Evolutionary conservation across 345 rosid species (phyloP).

Genomic region (Populus nigra): DNA sequence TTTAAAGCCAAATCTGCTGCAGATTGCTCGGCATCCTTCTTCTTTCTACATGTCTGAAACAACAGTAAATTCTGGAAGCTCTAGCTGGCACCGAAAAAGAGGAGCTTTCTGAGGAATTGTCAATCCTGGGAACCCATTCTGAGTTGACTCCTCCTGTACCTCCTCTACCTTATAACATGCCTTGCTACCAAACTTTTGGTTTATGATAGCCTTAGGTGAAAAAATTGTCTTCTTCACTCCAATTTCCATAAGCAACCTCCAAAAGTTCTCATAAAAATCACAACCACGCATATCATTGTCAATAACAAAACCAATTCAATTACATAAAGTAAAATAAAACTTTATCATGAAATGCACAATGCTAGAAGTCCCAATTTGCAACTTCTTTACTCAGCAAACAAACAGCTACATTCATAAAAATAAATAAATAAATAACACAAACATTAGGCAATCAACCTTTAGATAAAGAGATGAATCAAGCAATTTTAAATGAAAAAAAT

Average conservation of each 20-base stretch:
- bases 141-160: conserved; percentile 49
- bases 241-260: conserved; percentile 32
- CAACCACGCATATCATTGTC: no score
- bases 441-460: no score
- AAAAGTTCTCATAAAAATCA: no score
- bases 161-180: conserved; percentile 66
- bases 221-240: conserved; percentile 38
- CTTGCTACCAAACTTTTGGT: conserved; percentile 64
- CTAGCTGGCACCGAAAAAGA: conserved; percentile 68
- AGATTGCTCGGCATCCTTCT: conserved; percentile 91
- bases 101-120: conserved; percentile 69
- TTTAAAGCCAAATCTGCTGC: conserved; percentile 86
- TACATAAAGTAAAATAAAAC: no score
- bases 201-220: conserved; percentile 76
- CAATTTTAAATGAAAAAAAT: no score
- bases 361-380: no score
- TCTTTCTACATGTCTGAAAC: conserved; percentile 63
- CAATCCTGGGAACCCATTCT: conserved; percentile 78
- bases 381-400: no score
- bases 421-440: no score
- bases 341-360: no score
- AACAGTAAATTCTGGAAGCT: conserved; percentile 70
- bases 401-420: not conserved
- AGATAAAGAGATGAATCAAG: no score
- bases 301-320: no score